Evolutionary conservation across 805 yeast genomes (phyloP).

Genomic region (Zygosaccharomyces siamensis): DNA sequence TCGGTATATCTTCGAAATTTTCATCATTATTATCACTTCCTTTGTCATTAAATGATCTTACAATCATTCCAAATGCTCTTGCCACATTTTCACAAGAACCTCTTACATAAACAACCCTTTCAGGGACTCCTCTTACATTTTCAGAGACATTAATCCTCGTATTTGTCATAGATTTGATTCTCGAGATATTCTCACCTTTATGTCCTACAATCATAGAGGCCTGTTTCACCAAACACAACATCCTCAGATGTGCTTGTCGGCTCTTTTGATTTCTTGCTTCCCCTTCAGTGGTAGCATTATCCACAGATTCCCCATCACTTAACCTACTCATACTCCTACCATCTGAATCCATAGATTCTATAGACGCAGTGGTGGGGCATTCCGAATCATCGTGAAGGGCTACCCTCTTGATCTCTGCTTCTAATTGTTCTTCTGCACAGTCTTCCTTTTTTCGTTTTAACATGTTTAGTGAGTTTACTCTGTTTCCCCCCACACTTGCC

Average conservation of each 20-base stretch:
- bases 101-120: conserved; percentile 65
- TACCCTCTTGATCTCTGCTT: conserved; percentile 57
- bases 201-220: conserved; percentile 74
- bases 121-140: conserved; percentile 64
- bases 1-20: conserved; percentile 45
- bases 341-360: conserved; percentile 2
- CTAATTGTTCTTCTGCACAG: conserved; percentile 38
- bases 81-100: conserved; percentile 79
- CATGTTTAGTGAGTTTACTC: conserved; percentile 27
- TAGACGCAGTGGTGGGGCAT: conserved; percentile 30
- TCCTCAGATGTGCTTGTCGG: conserved; percentile 65
- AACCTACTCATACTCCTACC: conserved; percentile 5
- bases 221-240: conserved; percentile 71
- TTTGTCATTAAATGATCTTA: conserved; percentile 49
- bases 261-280: conserved; percentile 34
- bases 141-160: conserved; percentile 70
- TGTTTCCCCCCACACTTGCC: conserved; percentile 18
- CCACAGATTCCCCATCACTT: conserved; percentile 13
- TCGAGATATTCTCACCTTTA: conserved; percentile 69
- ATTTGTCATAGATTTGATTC: conserved; percentile 55
- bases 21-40: conserved; percentile 51
- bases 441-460: conserved; percentile 71
- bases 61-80: conserved; percentile 71
- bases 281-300: conserved; percentile 25
- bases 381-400: conserved; percentile 63